A percentile compares a stretch with the other conserved stretches of the same genome.
These are phyloP conservation scores for Vitis vinifera DNA, from an alignment of 164 flowering plant species.

Conservation along the genomic window ASM3070453v1 NC_081806.1:4297001-4297500, in stretches of 20 bases:
- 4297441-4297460: too few relatives aligned
- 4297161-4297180: conserved; percentile 58
- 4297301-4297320: neutral
- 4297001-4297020: conserved; percentile 21
- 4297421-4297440: too few relatives aligned
- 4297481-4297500: too few relatives aligned
- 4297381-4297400: neutral
- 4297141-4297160: conserved; percentile 71
- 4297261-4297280: conserved; percentile 65
- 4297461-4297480: too few relatives aligned
- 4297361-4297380: neutral
- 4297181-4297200: conserved; percentile 61
- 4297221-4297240: conserved; percentile 49
- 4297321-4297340: neutral
- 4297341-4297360: too few relatives aligned
- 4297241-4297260: conserved; percentile 74
- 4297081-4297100: neutral
- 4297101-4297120: conserved; percentile 37
- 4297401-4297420: neutral
- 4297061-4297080: too few relatives aligned
- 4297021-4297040: neutral
- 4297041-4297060: conserved; percentile 9
- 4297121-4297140: conserved; percentile 57
- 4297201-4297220: conserved; percentile 53
- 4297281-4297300: conserved; percentile 44